Conservation (phyloP, 2,329 filamentous ascomycete species). For the Myriosclerotinia scirpicola region DNA sequence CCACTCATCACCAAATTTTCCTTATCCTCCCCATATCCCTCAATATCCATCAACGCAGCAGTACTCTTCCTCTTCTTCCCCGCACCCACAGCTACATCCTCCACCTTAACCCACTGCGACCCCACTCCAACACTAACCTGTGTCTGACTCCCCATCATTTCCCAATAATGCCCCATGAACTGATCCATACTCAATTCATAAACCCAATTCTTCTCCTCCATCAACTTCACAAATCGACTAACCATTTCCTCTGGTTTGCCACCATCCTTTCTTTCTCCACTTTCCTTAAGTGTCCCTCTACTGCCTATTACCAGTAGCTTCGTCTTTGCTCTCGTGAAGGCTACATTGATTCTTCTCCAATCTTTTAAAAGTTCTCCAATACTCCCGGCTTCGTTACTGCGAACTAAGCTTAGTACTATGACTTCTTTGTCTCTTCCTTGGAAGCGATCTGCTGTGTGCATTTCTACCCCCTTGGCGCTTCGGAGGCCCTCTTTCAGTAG, state of each 20-base stretch:
- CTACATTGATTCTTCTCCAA: slow-evolving; percentile 92
- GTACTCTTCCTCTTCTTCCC: slow-evolving; percentile 14
- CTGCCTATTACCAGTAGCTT: slow-evolving; percentile 90
- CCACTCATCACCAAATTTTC: neutral
- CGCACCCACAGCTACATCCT: neutral
- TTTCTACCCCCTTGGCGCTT: slow-evolving; percentile 67
- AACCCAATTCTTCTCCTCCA: slow-evolving; percentile 77
- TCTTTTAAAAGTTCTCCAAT: slow-evolving; percentile 93
- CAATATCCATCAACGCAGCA: neutral
- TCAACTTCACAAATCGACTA: slow-evolving; percentile 70
- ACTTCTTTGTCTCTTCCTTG: slow-evolving; percentile 96
- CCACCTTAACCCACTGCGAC: slow-evolving; percentile 23
- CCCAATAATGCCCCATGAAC: slow-evolving; percentile 67
- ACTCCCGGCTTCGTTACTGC: slow-evolving; percentile 75
- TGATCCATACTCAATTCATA: slow-evolving; percentile 68
- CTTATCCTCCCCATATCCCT: neutral
- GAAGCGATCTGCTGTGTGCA: slow-evolving; percentile 96
- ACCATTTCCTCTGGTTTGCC: slow-evolving; percentile 65
- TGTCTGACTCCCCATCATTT: slow-evolving; percentile 51
- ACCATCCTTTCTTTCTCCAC: slow-evolving; percentile 63
- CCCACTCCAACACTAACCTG: slow-evolving; percentile 34
- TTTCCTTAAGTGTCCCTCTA: slow-evolving; percentile 66
- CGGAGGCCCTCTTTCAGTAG: slow-evolving; percentile 74
- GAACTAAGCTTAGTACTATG: slow-evolving; percentile 81
- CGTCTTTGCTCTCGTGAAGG: slow-evolving; percentile 87